phyloP scores from a whole-genome alignment of 345 rosid species.

The Brassica carinata region DNA sequence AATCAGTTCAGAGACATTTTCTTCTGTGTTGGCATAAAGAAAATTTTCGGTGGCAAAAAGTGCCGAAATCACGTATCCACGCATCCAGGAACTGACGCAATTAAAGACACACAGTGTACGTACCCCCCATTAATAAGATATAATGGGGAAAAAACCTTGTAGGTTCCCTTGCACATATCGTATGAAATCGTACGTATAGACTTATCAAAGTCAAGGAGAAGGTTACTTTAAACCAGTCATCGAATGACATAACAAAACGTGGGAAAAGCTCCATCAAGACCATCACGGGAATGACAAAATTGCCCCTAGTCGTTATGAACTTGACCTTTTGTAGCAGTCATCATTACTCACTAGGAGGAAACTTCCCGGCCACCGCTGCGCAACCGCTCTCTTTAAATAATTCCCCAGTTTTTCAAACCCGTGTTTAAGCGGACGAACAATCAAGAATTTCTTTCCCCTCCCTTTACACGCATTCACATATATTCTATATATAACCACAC shows the following conservation, averaged over 20 bases:
- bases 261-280: neutral
- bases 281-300: neutral
- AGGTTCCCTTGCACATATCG: neutral
- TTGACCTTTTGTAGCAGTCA: conserved; percentile 20
- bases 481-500: conserved; percentile 5
- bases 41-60: no score
- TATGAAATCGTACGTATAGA: neutral
- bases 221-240: neutral
- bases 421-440: conserved; percentile 30
- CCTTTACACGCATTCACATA: conserved; percentile 6
- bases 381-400: conserved; percentile 36
- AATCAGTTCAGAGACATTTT: no score
- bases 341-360: conserved; percentile 25
- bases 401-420: conserved; percentile 25
- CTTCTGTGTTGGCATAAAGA: no score
- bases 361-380: conserved; percentile 38
- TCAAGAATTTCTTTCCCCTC: neutral
- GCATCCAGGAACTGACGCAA: neutral
- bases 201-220: neutral
- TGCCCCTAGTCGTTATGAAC: conserved; percentile 9
- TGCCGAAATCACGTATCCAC: neutral
- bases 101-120: neutral
- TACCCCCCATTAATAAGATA: neutral
- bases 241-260: neutral
- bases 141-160: no score